A percentile compares a stretch with the other conserved stretches of the same genome.
Conservation (phyloP, 2,329 filamentous ascomycete genomes). For the Penicillium sp. region DNA sequence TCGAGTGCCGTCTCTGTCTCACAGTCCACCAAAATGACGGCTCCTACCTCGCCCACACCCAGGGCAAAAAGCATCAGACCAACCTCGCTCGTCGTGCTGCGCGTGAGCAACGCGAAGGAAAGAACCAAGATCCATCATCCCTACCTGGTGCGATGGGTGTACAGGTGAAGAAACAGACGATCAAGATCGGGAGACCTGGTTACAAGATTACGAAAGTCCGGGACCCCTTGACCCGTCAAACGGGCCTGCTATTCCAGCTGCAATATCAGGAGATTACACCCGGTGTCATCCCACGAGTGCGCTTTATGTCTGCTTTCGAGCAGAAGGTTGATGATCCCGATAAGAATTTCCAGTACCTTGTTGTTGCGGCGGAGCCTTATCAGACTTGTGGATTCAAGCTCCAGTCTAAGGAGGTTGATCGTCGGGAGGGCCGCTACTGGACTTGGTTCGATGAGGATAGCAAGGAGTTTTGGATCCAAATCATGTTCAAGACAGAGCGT, state of each 20-base stretch:
- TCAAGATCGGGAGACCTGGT: slow-evolving; percentile 94
- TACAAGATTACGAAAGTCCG: slow-evolving; percentile 98
- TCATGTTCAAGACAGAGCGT: slow-evolving; percentile 97
- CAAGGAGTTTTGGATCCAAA: slow-evolving; percentile 96
- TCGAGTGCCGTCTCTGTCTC: slow-evolving; percentile 94
- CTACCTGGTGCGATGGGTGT: slow-evolving; percentile 75
- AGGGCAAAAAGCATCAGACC: slow-evolving; percentile 98
- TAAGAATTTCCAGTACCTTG: slow-evolving; percentile 88
- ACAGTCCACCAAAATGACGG: slow-evolving; percentile 99
- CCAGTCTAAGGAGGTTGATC: slow-evolving; percentile 88
- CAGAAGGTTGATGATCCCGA: slow-evolving; percentile 94
- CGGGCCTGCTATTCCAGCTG: slow-evolving; percentile 91
- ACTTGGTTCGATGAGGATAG: slow-evolving; percentile 93
- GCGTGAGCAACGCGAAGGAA: slow-evolving; percentile 89
- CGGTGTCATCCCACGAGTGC: slow-evolving; percentile 75
- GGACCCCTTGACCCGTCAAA: slow-evolving; percentile 83
- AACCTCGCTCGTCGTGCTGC: slow-evolving; percentile 94
- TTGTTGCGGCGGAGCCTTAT: slow-evolving; percentile 95
- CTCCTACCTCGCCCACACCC: slow-evolving; percentile 96
- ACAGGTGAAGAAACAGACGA: slow-evolving; percentile 74
- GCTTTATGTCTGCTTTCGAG: slow-evolving; percentile 97
- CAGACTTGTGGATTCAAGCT: slow-evolving; percentile 97
- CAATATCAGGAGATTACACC: slow-evolving; percentile 88
- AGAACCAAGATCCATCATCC: slow-evolving; percentile 61
- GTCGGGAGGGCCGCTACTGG: slow-evolving; percentile 84